Base-by-base conservation (phyloP, 306 rosid species). In the Gastrolobium bilobum region DNA sequence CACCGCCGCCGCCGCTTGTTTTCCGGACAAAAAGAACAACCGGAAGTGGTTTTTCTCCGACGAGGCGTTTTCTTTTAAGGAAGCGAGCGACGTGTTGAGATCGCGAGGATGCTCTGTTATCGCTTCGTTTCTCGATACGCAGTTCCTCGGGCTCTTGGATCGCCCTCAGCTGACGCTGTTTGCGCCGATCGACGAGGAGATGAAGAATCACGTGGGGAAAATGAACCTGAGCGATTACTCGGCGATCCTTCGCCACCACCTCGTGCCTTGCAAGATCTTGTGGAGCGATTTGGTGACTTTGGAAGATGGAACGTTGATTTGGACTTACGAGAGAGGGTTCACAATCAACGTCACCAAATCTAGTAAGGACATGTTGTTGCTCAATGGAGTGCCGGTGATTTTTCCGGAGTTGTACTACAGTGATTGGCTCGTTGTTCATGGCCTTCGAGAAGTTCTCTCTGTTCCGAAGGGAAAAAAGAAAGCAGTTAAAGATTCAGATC, bases 181-280 rank as follows among this genome's bases (percentile, higher is more conserved):
- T 7, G 87, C 89, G 30, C 89, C 90, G 1, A 8, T 52, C 2
- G 94, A 87, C 39, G 72, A 72, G 43, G 85, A 60, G 6, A 2
- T 82, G 48, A 47, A 2, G 58, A 69, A 56, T 5, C 73, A 39
- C 11, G 6, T 65, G 0, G 68, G 68, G 4, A 6, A 5, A 10
- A 51, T 3, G 3, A 84, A 79, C 40, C 4, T 85, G 29, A 81
- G 63, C 29, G 66, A 48, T 29, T 79, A 54, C 58, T 26, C 84
- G 3, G 40, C 85, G 6, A 54, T 91, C 20, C 65, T 91, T 10
- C 82, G 69, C 39, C 83, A 77, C 20, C 96, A 91, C 8, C 82
- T 87, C 7, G 84, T 82, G 4, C 92, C 90, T 7, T 88, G 92
- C 91, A 69, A 33, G 87, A 57, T 90, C 40, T n/a, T 4, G 54